Conservation (phyloP, 345 rosid species). For the Salix purpurea region DNA sequence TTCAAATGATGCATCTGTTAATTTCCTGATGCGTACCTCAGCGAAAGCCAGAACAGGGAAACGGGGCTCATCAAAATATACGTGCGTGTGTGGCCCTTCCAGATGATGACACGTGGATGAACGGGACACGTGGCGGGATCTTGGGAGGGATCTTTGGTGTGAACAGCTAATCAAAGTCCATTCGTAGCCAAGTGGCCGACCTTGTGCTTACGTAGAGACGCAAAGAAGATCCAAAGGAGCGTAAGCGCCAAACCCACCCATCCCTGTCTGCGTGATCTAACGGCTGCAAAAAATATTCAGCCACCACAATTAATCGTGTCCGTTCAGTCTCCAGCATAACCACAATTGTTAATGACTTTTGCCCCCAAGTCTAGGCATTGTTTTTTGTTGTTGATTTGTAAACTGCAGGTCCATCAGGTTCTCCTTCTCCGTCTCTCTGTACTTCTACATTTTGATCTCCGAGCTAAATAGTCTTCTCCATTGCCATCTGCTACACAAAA, state of each 20-base stretch:
- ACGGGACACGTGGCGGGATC: constrained; percentile 3
- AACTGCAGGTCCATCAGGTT: constrained; percentile 25
- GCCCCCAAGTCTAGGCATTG: constrained; percentile 30
- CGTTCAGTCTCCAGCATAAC: constrained; percentile 15
- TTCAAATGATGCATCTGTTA: not conserved
- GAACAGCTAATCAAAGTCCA: constrained; percentile 11
- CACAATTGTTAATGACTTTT: constrained; percentile 25
- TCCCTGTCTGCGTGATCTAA: constrained; percentile 30
- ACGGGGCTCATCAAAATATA: not conserved
- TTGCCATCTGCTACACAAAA: not conserved
- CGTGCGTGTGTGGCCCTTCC: not conserved
- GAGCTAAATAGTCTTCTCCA: not conserved
- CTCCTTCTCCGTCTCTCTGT: not conserved
- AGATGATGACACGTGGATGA: constrained; percentile 6
- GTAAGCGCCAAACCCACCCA: constrained; percentile 44
- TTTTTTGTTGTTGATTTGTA: constrained; percentile 37
- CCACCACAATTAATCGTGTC: constrained; percentile 35
- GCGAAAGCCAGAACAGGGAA: not conserved
- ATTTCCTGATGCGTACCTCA: not conserved
- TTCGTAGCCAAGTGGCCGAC: constrained; percentile 23
- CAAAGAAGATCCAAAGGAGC: constrained; percentile 36
- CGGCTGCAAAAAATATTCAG: constrained; percentile 20
- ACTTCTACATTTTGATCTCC: not conserved
- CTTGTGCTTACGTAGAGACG: constrained; percentile 30
- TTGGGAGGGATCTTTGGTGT: not conserved